Evolutionary conservation across 257 asterid species (phyloP), one percentile per base, ranked within the genome.

Genomic region (Solanum sitiens): DNA sequence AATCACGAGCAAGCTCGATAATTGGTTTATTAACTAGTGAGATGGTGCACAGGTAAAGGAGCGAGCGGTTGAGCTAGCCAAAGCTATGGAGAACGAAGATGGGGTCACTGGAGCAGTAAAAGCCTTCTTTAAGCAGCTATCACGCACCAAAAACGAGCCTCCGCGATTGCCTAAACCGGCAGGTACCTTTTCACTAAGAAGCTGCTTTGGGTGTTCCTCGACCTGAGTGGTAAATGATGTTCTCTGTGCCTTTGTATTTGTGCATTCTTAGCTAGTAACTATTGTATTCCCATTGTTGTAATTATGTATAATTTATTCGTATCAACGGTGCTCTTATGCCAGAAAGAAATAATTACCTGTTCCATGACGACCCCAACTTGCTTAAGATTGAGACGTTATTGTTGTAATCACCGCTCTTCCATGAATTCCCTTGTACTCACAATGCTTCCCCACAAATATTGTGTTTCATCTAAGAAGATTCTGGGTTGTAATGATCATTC

Each of bases 1-100:
- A 45, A 76, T 74, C 50, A 37, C 13, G 42, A 30, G 16, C 67
- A 27, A 30, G 85, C 67, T 50, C 14, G 44, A 80, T 53, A 53
- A 53, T 53, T 53, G 63, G 63, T 7, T 39, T 37, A 85, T 63
- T 27, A 61, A 63, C 56, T 86, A 27, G 21, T 25, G 30, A 50
- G 92, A 87, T 18, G 67, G 32, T 44, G 83, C 56, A 65, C 91
- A 96, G 99, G 98, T 96, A 42, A 95, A 96, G 90, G 89, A 91
- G 87, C 90, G 90, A 18, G 98, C 98, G 0, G 42, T 92, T n/a
- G 95, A 94, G 70, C 92, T 95, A 88, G 93, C 98, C 9, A 91
- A 93, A 90, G 96, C 98, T 37, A 95, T 96, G 99, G 98, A 95
- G 86, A 92, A 91, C 12, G 99, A 96, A 89, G 98, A 96, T 86